Base-by-base conservation (phyloP, 208 protist species). In the Leishmania turanica region DNA sequence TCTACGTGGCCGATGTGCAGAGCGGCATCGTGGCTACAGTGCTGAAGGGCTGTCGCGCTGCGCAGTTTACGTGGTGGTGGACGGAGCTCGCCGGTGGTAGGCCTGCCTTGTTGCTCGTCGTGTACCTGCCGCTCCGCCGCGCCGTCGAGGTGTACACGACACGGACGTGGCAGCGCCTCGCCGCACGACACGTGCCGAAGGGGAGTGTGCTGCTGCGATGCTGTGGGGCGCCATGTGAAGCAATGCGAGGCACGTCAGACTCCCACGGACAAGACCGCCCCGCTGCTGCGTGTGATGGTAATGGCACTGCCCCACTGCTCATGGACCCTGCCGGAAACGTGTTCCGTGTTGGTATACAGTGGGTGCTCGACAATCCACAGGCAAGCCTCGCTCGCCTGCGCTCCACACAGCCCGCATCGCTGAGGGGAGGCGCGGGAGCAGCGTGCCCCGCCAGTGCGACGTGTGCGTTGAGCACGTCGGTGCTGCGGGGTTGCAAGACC, bases 131-230 rank as follows among this genome's bases (percentile, higher is more conserved):
- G n/a, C 89, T 95, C 81, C 91, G 94, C 40, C 78, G 87, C 62
- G 84, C 87, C 0, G 85, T 96, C 3, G 91, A 96, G 88, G 77
- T 97, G 64, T 90, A 96, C 82, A 85, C 90, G 13, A n/a, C 93
- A 45, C 91, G 92, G 3, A 73, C 89, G 11, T 83, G 86, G 37
- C 73, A 83, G 27, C 87, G 92, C 40, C 74, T 97, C 21, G 92
- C 94, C 2, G 91, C 90, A 27, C 87, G 91, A 47, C 70, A 90
- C 54, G 89, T 96, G 47, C 88, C 93, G 34, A 70, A 82, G 34
- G 88, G 89, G 37, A 82, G 87, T 27, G 77, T 90, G 31, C 83
- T 97, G 72, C 87, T 97, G 53, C 85, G 85, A 5, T 34, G 40
- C 2, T 77, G 71, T 31, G 77, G 82, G 1, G 77, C 62, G n/a